phyloP scores from a whole-genome alignment of 1,284 basidiomycete genomes.

The Ustilago crameri region DNA sequence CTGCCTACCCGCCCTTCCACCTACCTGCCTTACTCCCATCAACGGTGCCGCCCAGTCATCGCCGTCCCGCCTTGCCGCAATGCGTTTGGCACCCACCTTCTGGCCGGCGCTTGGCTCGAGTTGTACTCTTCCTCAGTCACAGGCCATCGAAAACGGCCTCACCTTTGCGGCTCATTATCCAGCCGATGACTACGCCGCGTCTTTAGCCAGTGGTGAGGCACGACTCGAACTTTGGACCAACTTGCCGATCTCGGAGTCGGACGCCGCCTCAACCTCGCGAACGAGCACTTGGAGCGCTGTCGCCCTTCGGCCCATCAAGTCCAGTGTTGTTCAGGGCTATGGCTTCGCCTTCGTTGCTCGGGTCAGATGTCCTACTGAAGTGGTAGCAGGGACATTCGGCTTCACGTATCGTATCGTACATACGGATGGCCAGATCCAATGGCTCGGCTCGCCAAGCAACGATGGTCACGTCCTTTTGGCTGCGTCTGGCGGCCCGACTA shows the following conservation, averaged over 20 bases:
- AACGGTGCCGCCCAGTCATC: slow-evolving; percentile 1
- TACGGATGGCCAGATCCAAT: slow-evolving; percentile 42
- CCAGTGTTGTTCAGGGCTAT: not conserved
- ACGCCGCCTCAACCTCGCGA: slow-evolving; percentile 14
- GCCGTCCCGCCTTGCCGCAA: slow-evolving; percentile 1
- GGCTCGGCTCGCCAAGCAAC: slow-evolving; percentile 38
- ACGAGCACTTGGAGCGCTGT: slow-evolving; percentile 24
- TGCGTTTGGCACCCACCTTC: slow-evolving; percentile 32
- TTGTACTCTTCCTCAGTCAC: slow-evolving; percentile 4
- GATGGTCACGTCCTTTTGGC: slow-evolving; percentile 35
- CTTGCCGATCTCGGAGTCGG: slow-evolving; percentile 12
- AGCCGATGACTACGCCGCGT: slow-evolving; percentile 22
- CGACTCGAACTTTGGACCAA: slow-evolving; percentile 41
- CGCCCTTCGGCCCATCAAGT: slow-evolving; percentile 10
- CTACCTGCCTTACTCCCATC: slow-evolving; percentile 1
- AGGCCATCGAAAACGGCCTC: slow-evolving; percentile 18
- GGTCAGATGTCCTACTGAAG: slow-evolving; percentile 15
- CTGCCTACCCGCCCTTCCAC: not conserved
- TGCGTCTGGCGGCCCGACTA: not conserved
- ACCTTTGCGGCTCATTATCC: slow-evolving; percentile 32
- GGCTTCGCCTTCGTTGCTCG: slow-evolving; percentile 29
- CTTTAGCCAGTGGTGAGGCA: slow-evolving; percentile 24
- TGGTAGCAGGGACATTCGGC: slow-evolving; percentile 13
- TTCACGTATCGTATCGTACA: slow-evolving; percentile 43
- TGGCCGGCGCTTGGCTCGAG: slow-evolving; percentile 26